phyloP scores from a whole-genome alignment of 2,329 filamentous ascomycete genomes.

The Cercospora sesami region DNA sequence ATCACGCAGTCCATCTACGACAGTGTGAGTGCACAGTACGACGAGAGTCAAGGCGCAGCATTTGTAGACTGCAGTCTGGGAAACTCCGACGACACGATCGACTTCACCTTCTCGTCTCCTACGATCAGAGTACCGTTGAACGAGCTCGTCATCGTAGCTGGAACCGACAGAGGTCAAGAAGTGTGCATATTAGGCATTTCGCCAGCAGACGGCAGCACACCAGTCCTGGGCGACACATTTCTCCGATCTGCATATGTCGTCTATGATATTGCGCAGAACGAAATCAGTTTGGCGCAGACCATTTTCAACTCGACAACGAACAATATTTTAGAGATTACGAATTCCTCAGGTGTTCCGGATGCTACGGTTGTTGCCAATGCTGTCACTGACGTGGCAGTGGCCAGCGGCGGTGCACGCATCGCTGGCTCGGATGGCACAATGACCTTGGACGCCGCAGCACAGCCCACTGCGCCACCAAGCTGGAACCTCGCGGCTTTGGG shows the following conservation, averaged over 20 bases:
- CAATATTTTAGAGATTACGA: slow-evolving; percentile 57
- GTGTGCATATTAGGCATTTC: slow-evolving; percentile 55
- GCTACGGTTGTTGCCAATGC: slow-evolving; percentile 55
- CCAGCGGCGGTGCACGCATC: slow-evolving; percentile 48
- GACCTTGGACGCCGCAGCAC: slow-evolving; percentile 22
- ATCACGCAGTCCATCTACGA: slow-evolving; percentile 52
- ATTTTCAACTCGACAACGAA: slow-evolving; percentile 58
- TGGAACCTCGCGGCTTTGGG: slow-evolving; percentile 30
- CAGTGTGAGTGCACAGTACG: slow-evolving; percentile 45
- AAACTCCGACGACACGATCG: slow-evolving; percentile 52
- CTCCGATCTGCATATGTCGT: slow-evolving; percentile 64
- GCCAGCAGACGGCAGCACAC: slow-evolving; percentile 49
- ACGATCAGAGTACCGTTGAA: slow-evolving; percentile 57
- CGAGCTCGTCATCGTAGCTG: slow-evolving; percentile 58
- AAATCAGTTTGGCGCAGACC: slow-evolving; percentile 62
- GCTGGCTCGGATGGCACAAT: slow-evolving; percentile 17
- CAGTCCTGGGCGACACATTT: slow-evolving; percentile 63
- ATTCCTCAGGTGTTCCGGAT: slow-evolving; percentile 53
- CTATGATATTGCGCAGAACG: slow-evolving; percentile 61
- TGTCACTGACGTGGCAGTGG: slow-evolving; percentile 49
- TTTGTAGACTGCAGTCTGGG: slow-evolving; percentile 56
- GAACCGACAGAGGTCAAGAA: slow-evolving; percentile 43
- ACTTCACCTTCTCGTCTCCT: slow-evolving; percentile 58
- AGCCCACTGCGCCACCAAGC: slow-evolving; percentile 32
- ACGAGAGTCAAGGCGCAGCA: slow-evolving; percentile 45